These are phyloP conservation scores for Exophiala mesophila DNA, from an alignment of 2,329 filamentous ascomycete species.

Conservation along the genomic window DNA sequence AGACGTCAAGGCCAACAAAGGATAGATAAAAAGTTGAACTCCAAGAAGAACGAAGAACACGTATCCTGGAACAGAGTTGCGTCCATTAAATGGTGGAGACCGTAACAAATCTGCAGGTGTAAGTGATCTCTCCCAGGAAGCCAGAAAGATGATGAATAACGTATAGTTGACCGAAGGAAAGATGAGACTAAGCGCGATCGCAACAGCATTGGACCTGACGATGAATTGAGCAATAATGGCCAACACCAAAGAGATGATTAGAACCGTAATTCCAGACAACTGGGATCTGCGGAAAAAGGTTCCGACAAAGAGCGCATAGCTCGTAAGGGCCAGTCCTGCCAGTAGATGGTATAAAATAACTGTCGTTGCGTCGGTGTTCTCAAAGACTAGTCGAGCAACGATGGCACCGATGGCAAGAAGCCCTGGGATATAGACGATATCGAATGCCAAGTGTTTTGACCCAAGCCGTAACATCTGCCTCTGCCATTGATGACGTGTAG, in stretches of 20 bases:
- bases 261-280: slow-evolving; percentile 73
- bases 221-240: slow-evolving; percentile 76
- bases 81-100: slow-evolving; percentile 54
- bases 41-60: slow-evolving; percentile 70
- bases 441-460: slow-evolving; percentile 73
- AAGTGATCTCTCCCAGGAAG: slow-evolving; percentile 63
- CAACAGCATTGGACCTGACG: slow-evolving; percentile 56
- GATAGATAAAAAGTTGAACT: slow-evolving; percentile 72
- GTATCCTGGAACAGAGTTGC: slow-evolving; percentile 66
- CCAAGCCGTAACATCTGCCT: slow-evolving; percentile 71
- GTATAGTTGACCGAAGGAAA: slow-evolving; percentile 86
- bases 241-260: slow-evolving; percentile 66
- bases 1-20: slow-evolving; percentile 65
- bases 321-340: slow-evolving; percentile 68
- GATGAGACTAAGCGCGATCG: slow-evolving; percentile 64
- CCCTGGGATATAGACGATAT: slow-evolving; percentile 70
- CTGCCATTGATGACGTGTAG: slow-evolving; percentile 66
- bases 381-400: slow-evolving; percentile 58
- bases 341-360: slow-evolving; percentile 70
- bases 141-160: slow-evolving; percentile 68
- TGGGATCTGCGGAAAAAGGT: slow-evolving; percentile 82
- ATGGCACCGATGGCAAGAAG: slow-evolving; percentile 72
- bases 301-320: slow-evolving; percentile 72
- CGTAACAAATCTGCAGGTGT: slow-evolving; percentile 52
- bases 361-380: slow-evolving; percentile 56